Evolutionary conservation across 2,329 filamentous ascomycete genomes (phyloP).

Genomic region (Zymoseptoria tritici): DNA sequence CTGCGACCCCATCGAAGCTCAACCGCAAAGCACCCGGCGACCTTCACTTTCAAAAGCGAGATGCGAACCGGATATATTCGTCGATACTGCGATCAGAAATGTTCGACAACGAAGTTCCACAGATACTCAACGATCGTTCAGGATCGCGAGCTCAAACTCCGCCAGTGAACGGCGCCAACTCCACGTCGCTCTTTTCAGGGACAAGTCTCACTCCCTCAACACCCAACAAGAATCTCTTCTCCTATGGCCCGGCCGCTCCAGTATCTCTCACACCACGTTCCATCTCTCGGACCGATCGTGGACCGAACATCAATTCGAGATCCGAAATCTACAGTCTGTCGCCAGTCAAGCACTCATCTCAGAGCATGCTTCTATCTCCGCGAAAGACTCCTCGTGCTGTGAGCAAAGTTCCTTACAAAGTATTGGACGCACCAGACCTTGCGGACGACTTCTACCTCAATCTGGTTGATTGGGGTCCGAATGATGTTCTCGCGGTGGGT

Average conservation of each 20-base stretch:
- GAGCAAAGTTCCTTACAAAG: constrained; percentile 95
- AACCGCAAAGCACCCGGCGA: constrained; percentile 88
- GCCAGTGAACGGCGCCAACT: constrained; percentile 59
- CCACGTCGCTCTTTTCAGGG: constrained; percentile 60
- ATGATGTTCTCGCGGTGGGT: constrained; percentile 87
- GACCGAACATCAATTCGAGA: constrained; percentile 77
- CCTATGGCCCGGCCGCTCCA: constrained; percentile 71
- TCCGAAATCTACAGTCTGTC: constrained; percentile 95
- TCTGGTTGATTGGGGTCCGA: constrained; percentile 93
- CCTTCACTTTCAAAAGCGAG: constrained; percentile 88
- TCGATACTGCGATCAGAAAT: constrained; percentile 81
- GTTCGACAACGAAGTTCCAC: constrained; percentile 84
- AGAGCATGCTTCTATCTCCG: constrained; percentile 86
- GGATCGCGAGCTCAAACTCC: constrained; percentile 60
- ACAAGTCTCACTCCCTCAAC: constrained; percentile 80
- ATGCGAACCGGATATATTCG: constrained; percentile 91
- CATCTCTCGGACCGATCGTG: constrained; percentile 64
- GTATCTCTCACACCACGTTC: constrained; percentile 68
- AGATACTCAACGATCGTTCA: constrained; percentile 58
- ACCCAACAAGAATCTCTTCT: constrained; percentile 93
- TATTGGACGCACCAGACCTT: constrained; percentile 89
- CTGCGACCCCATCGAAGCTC: constrained; percentile 77
- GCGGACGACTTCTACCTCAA: constrained; percentile 98
- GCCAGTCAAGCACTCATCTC: constrained; percentile 84
- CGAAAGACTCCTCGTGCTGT: constrained; percentile 82